Conservation (phyloP, 2,329 filamentous ascomycete species). For the Fusarium cyanostomum region DNA sequence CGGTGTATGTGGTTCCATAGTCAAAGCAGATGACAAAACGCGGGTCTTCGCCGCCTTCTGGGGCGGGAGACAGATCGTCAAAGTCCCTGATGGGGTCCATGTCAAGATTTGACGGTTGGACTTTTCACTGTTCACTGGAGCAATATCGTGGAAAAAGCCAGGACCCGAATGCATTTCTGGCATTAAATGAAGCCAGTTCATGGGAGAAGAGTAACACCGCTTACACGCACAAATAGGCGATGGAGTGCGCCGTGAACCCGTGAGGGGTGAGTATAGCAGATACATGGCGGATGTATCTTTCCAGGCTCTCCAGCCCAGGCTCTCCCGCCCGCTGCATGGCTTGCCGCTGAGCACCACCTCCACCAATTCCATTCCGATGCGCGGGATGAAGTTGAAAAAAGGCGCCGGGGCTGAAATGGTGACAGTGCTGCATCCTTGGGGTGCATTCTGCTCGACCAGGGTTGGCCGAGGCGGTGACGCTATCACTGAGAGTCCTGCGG, state of each 20-base stretch:
- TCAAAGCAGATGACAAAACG: constrained; percentile 27
- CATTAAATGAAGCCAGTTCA: not conserved
- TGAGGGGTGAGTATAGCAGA: not conserved
- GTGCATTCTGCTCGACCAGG: not conserved
- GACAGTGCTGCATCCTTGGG: not conserved
- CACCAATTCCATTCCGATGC: not conserved
- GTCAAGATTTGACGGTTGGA: not conserved
- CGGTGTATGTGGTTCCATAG: constrained; percentile 24
- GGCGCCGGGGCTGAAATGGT: not conserved
- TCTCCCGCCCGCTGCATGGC: not conserved
- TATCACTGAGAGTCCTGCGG: not conserved
- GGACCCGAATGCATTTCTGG: not conserved
- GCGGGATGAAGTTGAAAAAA: not conserved
- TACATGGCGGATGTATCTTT: not conserved
- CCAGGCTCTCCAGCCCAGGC: not conserved
- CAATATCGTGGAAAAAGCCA: too few species aligned
- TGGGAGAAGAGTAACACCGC: not conserved
- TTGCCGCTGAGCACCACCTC: not conserved
- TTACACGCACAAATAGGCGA: not conserved
- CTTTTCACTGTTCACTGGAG: too few species aligned
- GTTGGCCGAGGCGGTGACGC: not conserved
- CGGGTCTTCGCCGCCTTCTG: not conserved
- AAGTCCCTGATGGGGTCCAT: not conserved
- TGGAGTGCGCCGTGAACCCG: not conserved
- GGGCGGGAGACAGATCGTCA: not conserved